These are phyloP conservation scores for Jamesozyma lodderae DNA, from an alignment of 805 yeast species.

Conservation along the genomic window DNA sequence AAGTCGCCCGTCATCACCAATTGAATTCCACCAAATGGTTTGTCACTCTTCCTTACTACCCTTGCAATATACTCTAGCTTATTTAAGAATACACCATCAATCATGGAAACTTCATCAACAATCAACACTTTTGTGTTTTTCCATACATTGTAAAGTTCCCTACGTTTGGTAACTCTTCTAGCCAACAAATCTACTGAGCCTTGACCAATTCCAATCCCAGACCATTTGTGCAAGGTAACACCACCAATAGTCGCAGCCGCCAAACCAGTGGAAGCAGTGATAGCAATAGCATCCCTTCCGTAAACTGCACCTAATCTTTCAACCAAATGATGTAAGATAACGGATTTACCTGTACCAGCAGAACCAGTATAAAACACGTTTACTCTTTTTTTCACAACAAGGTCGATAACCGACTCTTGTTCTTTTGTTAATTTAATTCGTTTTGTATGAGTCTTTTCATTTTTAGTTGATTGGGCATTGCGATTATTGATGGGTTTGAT, in stretches of 20 bases:
- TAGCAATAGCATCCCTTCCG: slow-evolving; percentile 50
- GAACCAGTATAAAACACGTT: slow-evolving; percentile 73
- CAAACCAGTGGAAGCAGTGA: slow-evolving; percentile 92
- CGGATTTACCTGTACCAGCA: slow-evolving; percentile 85
- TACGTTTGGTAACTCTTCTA: slow-evolving; percentile 12
- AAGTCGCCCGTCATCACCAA: slow-evolving; percentile 89
- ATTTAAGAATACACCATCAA: slow-evolving; percentile 68
- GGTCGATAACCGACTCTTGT: slow-evolving; percentile 43
- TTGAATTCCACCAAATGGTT: slow-evolving; percentile 93
- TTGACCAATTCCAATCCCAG: slow-evolving; percentile 76
- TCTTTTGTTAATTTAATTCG: slow-evolving; percentile 33
- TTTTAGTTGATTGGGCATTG: not conserved
- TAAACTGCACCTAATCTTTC: slow-evolving; percentile 37
- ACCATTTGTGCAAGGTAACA: slow-evolving; percentile 71
- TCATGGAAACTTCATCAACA: slow-evolving; percentile 92
- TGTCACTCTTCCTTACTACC: slow-evolving; percentile 35
- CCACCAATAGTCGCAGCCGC: slow-evolving; percentile 96
- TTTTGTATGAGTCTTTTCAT: not conserved
- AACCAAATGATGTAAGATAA: slow-evolving; percentile 57
- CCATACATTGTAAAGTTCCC: slow-evolving; percentile 41
- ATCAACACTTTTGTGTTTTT: slow-evolving; percentile 56
- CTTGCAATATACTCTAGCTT: slow-evolving; percentile 68
- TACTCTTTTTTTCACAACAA: slow-evolving; percentile 40
- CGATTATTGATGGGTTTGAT: slow-evolving; percentile 10
- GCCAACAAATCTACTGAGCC: slow-evolving; percentile 39